A percentile compares a stretch with the other conserved stretches of the same genome.
Conservation (phyloP, 2,329 filamentous ascomycete species). For the Trichoderma polysporum region DNA sequence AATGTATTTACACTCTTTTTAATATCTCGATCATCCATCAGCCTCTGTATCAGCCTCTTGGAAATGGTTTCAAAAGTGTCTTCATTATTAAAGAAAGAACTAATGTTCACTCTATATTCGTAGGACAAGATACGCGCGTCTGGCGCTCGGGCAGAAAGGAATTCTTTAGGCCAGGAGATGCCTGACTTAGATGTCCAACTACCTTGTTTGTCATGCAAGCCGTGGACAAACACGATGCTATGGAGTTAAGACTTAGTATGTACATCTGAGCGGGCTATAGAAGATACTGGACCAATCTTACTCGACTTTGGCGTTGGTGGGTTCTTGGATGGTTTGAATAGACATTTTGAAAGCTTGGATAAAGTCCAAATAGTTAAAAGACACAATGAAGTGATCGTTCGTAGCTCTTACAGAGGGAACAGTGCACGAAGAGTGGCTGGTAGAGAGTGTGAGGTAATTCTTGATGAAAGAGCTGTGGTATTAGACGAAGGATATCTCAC, state of each 20-base stretch:
- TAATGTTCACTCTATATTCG: not conserved
- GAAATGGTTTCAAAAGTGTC: too few relatives aligned
- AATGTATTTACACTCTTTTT: not conserved
- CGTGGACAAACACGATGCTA: not conserved
- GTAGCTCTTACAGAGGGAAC: not conserved
- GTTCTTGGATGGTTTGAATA: not conserved
- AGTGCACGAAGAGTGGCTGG: not conserved
- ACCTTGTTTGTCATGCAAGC: not conserved
- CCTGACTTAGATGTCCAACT: not conserved
- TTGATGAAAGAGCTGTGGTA: not conserved
- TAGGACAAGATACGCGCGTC: not conserved
- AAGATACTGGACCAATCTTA: not conserved
- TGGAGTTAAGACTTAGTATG: not conserved
- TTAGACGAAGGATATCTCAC: not conserved
- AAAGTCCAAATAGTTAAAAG: not conserved
- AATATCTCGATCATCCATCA: not conserved
- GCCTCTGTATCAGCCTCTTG: too few relatives aligned
- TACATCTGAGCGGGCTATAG: not conserved
- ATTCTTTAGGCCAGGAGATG: not conserved
- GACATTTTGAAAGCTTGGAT: not conserved
- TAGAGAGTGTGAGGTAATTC: not conserved
- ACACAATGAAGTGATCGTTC: not conserved
- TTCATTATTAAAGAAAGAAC: too few relatives aligned
- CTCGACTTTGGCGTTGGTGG: not conserved
- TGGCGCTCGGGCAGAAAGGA: not conserved